Conservation (phyloP, 352 stramenopile species). For the Globisporangium parvum region DNA sequence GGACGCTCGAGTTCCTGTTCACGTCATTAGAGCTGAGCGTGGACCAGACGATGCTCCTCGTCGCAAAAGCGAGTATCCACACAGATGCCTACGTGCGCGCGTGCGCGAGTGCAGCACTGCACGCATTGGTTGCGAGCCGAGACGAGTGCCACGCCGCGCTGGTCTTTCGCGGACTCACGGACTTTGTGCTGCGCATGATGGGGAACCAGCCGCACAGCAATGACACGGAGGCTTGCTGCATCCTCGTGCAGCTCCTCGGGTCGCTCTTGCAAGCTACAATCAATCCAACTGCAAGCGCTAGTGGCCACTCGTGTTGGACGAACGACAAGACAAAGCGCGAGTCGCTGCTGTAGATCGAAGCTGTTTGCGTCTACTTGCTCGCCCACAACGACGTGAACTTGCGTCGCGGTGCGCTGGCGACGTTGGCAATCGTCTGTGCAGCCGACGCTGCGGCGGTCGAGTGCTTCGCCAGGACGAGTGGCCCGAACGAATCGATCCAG, state of each 20-base stretch:
- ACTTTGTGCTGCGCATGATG: constrained; percentile 53
- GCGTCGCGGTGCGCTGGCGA: constrained; percentile 20
- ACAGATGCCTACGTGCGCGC: constrained; percentile 28
- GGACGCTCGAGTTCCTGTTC: constrained; percentile 40
- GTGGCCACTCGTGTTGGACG: constrained; percentile 24
- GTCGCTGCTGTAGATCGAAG: constrained; percentile 61
- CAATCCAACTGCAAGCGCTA: not conserved
- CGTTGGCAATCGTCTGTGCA: constrained; percentile 28
- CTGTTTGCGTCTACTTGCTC: constrained; percentile 49
- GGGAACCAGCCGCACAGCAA: constrained; percentile 20
- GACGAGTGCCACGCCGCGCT: constrained; percentile 16
- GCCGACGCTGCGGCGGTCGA: not conserved
- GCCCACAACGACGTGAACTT: constrained; percentile 32
- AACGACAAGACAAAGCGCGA: constrained; percentile 24
- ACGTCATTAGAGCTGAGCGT: constrained; percentile 36
- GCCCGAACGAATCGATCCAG: no score
- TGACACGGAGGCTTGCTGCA: constrained; percentile 28
- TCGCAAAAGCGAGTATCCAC: constrained; percentile 50
- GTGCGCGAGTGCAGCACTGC: constrained; percentile 30
- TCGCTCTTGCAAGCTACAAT: constrained; percentile 24
- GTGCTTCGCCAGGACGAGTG: no score
- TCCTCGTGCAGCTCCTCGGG: constrained; percentile 26
- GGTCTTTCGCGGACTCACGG: constrained; percentile 49
- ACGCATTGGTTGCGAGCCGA: constrained; percentile 20
- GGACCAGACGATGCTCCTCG: constrained; percentile 60